Conservation (phyloP, 345 rosid species). For the Gossypium herbaceum region DNA sequence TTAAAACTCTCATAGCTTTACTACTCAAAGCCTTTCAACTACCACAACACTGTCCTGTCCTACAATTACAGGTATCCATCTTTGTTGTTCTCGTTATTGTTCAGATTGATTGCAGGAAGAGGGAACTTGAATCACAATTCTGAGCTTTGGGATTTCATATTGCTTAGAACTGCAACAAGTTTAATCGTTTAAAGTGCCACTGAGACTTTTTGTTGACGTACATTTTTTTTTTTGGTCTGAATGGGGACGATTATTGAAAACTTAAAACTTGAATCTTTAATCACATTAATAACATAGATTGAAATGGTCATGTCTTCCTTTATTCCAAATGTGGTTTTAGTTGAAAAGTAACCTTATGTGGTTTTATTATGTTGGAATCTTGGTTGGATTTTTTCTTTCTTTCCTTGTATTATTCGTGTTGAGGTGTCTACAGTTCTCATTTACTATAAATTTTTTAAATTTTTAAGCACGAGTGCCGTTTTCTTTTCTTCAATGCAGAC, state of each 20-base stretch:
- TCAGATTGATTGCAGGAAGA: not conserved
- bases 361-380: not conserved
- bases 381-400: not conserved
- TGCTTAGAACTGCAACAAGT: not conserved
- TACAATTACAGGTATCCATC: not conserved
- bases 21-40: not conserved
- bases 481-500: slow-evolving; percentile 4
- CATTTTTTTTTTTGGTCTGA: not conserved
- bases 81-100: not conserved
- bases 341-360: not conserved
- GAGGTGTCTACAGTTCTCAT: not conserved
- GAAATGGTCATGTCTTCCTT: not conserved
- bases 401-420: not conserved
- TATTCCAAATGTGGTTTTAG: not conserved
- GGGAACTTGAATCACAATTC: not conserved
- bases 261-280: not conserved
- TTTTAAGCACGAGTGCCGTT: not conserved
- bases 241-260: not conserved
- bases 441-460: not conserved
- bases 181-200: not conserved
- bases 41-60: not conserved
- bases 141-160: slow-evolving; percentile 7
- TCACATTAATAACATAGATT: not conserved
- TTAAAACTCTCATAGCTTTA: not conserved
- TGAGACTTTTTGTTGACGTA: not conserved